Percentiles rank a stretch among this genome's conserved stretches.
Evolutionary conservation across 108 stramenopile genomes (phyloP).

Genomic region (Phaeodactylum tricornutum): DNA sequence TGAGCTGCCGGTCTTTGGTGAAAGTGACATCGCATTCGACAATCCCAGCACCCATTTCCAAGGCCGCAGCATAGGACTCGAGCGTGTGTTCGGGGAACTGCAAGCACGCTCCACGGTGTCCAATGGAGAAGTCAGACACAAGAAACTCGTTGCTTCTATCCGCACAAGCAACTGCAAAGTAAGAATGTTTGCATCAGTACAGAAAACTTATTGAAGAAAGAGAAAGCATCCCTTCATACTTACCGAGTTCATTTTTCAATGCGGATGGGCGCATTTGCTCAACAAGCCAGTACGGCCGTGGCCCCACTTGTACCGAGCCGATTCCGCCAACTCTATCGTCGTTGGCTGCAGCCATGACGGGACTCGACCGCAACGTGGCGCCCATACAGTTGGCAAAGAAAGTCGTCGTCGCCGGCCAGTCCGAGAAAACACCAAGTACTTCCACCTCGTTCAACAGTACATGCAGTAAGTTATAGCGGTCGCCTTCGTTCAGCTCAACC

Average conservation of each 20-base stretch:
- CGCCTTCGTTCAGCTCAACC: constrained; percentile 30
- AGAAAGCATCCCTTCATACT: constrained; percentile 1
- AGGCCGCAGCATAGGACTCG: neutral
- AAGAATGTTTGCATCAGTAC: neutral
- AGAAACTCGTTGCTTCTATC: neutral
- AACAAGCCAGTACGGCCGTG: constrained; percentile 52
- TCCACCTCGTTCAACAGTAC: constrained; percentile 44
- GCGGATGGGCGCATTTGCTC: constrained; percentile 29
- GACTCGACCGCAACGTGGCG: too few species aligned
- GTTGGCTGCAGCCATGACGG: too few species aligned
- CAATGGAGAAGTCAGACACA: constrained; percentile 51
- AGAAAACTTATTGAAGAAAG: neutral
- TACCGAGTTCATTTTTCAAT: constrained; percentile 41
- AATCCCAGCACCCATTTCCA: constrained; percentile 41
- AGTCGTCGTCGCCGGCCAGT: constrained; percentile 62
- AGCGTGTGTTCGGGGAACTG: constrained; percentile 49
- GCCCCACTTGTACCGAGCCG: constrained; percentile 25
- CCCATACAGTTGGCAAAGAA: constrained; percentile 71
- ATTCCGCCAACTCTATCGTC: too few species aligned
- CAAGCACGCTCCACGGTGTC: constrained; percentile 63
- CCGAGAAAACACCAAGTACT: constrained; percentile 50
- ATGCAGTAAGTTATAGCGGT: constrained; percentile 32
- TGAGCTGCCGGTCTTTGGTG: constrained; percentile 48
- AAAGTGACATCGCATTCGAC: constrained; percentile 76
- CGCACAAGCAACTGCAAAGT: neutral